Base-by-base conservation (phyloP, 768 basidiomycete genomes). In the Collybiopsis confluens region DNA sequence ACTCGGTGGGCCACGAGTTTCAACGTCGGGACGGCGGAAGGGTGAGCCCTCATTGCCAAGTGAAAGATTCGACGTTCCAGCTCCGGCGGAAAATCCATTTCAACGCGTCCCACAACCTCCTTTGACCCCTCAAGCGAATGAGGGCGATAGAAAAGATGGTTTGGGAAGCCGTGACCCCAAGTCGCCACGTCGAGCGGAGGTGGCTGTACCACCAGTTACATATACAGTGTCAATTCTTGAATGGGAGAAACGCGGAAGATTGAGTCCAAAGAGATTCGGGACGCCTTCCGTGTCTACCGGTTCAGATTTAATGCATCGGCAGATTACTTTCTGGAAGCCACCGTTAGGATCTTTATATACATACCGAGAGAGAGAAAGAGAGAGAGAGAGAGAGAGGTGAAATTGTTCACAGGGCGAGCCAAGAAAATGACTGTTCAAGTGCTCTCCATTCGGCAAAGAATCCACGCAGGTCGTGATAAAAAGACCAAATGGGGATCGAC, bases 1-100 rank as follows among this genome's bases (percentile, higher is more conserved):
- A 53, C 41, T 10, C 43, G 52, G 18, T 53, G 52, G 33, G 52
- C 52, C 23, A 53, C 52, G 10, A 53, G 52, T 53, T 45, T 28
- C 30, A 53, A 53, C 15, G 52, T n/a, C 5, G 41, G 26, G 16
- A 42, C 52, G 21, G 37, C 35, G 23, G 52, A 42, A 42, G 52
- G 52, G 28, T 53, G 26, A 7, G 5, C 21, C 26, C 52, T 53
- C 33, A 53, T 45, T 6, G 52, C 52, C 18, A 35, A 37, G 16
- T 30, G 18, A 15, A 53, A 40, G 23, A 53, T 53, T 33, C 13
- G 38, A 23, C 43, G 43, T 36, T 53, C 52, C 20, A 53, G 24
- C 35, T 53, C 52, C 7, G 41, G 43, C n/a, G 52, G 52, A 20
- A 53, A 45, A 9, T 53, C 30, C 52, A 53, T 53, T 21, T 30